Percentiles rank a stretch among this genome's conserved stretches.
Evolutionary conservation across 192 early-diverging fungal species (phyloP).

Genomic region (Entomortierella parvispora): DNA sequence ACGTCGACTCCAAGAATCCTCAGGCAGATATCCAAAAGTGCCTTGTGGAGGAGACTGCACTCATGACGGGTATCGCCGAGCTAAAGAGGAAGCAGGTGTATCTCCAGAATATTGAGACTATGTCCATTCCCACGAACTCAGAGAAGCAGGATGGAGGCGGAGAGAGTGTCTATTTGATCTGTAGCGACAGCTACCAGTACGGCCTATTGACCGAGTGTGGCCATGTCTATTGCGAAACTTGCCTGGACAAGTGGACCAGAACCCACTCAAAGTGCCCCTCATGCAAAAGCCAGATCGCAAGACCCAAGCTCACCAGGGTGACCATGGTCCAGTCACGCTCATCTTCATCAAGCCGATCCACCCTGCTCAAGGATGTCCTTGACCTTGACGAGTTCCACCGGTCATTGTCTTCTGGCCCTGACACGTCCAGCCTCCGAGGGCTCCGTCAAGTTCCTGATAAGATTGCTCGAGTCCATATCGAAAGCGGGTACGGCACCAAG

Average conservation of each 20-base stretch:
- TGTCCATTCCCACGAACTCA: neutral
- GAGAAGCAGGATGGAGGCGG: neutral
- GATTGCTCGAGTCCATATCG: conserved; percentile 7
- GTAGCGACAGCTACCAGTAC: conserved; percentile 15
- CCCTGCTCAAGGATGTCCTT: neutral
- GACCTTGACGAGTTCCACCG: too few species aligned
- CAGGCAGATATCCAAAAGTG: neutral
- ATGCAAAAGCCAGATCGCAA: conserved; percentile 5
- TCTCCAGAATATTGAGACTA: conserved; percentile 4
- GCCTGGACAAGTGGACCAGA: neutral
- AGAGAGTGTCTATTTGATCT: conserved; percentile 13
- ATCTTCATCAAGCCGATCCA: neutral
- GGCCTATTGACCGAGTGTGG: conserved; percentile 18
- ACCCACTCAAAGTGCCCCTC: conserved; percentile 20
- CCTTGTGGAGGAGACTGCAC: conserved; percentile 12
- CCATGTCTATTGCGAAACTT: conserved; percentile 24
- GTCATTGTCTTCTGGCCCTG: too few species aligned
- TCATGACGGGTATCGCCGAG: conserved; percentile 8
- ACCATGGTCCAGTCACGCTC: too few species aligned
- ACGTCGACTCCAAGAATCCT: conserved; percentile 15
- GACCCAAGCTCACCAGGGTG: too few species aligned
- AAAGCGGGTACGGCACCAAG: conserved; percentile 32
- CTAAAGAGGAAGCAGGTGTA: conserved; percentile 2
- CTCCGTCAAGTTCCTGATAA: neutral
- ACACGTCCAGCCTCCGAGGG: too few species aligned